phyloP scores from a whole-genome alignment of 345 rosid genomes.

The Streptanthus diversifolius region DNA sequence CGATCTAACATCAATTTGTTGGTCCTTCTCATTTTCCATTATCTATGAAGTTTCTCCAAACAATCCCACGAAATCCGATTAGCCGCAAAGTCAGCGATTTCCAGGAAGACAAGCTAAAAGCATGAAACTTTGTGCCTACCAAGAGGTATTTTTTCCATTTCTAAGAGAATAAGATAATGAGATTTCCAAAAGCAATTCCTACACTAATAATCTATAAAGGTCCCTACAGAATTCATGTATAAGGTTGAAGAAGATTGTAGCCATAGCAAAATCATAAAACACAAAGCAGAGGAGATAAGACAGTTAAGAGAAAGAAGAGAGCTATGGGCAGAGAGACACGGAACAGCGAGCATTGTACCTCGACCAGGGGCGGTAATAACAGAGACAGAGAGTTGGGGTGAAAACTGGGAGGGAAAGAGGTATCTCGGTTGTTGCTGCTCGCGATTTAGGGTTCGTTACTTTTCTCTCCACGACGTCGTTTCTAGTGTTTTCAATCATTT shows the following conservation, averaged over 20 bases:
- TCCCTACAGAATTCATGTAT: background rate
- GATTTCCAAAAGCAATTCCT: background rate
- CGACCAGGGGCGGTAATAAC: background rate
- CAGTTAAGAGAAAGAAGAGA: background rate
- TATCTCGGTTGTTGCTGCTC: background rate
- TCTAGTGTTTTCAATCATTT: background rate
- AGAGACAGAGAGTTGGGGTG: background rate
- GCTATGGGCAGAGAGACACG: background rate
- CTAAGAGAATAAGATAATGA: background rate
- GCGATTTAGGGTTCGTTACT: background rate
- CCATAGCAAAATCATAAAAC: background rate
- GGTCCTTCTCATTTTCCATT: slow-evolving; percentile 33
- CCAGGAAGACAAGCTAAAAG: background rate
- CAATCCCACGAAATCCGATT: background rate
- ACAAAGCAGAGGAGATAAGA: slow-evolving; percentile 13
- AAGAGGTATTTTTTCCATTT: background rate
- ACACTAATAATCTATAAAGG: background rate
- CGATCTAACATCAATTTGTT: slow-evolving; percentile 54
- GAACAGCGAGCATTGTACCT: slow-evolving; percentile 15
- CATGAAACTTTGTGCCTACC: slow-evolving; percentile 8
- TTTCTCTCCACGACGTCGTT: background rate
- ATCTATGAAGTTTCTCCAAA: background rate
- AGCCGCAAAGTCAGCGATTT: background rate
- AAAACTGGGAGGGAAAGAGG: background rate
- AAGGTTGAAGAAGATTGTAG: background rate